A percentile compares a stretch with the other conserved stretches of the same genome.
Evolutionary conservation across 1,284 basidiomycete genomes (phyloP).

Genomic region (Termitomyces sp.): DNA sequence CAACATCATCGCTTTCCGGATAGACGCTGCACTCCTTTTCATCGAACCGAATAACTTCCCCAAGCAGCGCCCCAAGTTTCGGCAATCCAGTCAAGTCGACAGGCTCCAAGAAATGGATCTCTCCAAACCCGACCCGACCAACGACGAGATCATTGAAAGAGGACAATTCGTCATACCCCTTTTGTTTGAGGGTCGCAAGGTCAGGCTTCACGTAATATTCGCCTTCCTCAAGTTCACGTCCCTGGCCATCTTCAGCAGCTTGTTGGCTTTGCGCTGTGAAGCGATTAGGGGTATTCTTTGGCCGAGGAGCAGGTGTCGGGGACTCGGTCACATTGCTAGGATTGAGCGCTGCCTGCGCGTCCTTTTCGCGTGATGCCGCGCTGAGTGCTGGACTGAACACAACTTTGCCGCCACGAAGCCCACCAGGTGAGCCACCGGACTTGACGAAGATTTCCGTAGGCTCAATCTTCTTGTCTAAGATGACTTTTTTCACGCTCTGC

Average conservation of each 20-base stretch:
- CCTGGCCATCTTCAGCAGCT: conserved; percentile 17
- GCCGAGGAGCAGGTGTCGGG: conserved; percentile 38
- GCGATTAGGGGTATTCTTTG: conserved; percentile 37
- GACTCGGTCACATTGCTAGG: conserved; percentile 29
- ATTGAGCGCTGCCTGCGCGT: conserved; percentile 35
- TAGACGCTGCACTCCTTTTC: conserved; percentile 93
- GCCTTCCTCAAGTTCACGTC: conserved; percentile 60
- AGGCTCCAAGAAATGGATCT: conserved; percentile 85
- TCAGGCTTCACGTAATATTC: conserved; percentile 88
- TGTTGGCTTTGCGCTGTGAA: conserved; percentile 44
- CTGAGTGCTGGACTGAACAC: conserved; percentile 71
- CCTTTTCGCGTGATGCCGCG: conserved; percentile 67
- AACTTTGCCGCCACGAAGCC: conserved; percentile 44
- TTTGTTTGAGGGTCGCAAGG: conserved; percentile 63
- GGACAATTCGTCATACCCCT: conserved; percentile 69
- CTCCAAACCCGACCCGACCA: conserved; percentile 86
- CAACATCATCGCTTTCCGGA: conserved; percentile 76
- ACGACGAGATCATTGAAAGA: conserved; percentile 76
- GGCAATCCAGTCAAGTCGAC: conserved; percentile 89
- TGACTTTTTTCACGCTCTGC: conserved; percentile 92
- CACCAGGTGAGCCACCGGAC: conserved; percentile 41
- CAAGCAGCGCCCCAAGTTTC: conserved; percentile 78
- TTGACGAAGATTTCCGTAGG: conserved; percentile 64
- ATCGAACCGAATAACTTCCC: conserved; percentile 86
- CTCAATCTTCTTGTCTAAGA: conserved; percentile 79